Conservation (phyloP, 73 alveolate species). For the Blepharisma japonicum region DNA sequence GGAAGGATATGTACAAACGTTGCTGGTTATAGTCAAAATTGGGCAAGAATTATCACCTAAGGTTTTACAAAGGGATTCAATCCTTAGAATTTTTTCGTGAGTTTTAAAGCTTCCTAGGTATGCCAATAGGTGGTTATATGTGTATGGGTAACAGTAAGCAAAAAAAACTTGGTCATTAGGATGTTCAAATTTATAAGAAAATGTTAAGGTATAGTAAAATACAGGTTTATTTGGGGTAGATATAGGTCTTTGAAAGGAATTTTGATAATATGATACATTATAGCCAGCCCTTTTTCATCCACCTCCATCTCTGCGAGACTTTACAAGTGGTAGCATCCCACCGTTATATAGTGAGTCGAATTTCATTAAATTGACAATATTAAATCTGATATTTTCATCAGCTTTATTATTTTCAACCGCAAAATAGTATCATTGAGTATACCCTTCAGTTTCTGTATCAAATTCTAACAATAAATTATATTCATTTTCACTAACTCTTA, state of each 20-base stretch:
- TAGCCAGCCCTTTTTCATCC: slow-evolving; percentile 63
- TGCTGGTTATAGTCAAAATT: slow-evolving; percentile 68
- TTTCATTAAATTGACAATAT: slow-evolving; percentile 56
- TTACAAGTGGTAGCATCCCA: slow-evolving; percentile 73
- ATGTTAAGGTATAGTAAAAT: slow-evolving; percentile 72
- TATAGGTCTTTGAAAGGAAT: slow-evolving; percentile 32
- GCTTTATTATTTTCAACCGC: slow-evolving; percentile 33
- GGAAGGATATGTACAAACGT: slow-evolving; percentile 47
- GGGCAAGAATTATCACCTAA: slow-evolving; percentile 81
- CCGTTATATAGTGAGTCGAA: slow-evolving; percentile 70
- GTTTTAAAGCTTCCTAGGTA: slow-evolving; percentile 25
- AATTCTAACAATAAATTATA: slow-evolving; percentile 32
- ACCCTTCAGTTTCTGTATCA: slow-evolving; percentile 39
- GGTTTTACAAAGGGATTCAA: slow-evolving; percentile 69
- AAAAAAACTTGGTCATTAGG: slow-evolving; percentile 77
- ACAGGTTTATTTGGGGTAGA: slow-evolving; percentile 31
- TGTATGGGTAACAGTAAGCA: slow-evolving; percentile 81
- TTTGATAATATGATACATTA: slow-evolving; percentile 47
- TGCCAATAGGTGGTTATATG: slow-evolving; percentile 67
- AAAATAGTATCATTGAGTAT: slow-evolving; percentile 54
- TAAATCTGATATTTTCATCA: slow-evolving; percentile 36
- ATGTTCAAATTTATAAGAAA: slow-evolving; percentile 63
- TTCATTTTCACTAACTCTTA: slow-evolving; percentile 44
- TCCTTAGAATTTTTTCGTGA: slow-evolving; percentile 31
- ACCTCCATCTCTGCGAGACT: slow-evolving; percentile 37